Conservation (phyloP, 176 grass and related monocot species). For the Typha latifolia region DNA sequence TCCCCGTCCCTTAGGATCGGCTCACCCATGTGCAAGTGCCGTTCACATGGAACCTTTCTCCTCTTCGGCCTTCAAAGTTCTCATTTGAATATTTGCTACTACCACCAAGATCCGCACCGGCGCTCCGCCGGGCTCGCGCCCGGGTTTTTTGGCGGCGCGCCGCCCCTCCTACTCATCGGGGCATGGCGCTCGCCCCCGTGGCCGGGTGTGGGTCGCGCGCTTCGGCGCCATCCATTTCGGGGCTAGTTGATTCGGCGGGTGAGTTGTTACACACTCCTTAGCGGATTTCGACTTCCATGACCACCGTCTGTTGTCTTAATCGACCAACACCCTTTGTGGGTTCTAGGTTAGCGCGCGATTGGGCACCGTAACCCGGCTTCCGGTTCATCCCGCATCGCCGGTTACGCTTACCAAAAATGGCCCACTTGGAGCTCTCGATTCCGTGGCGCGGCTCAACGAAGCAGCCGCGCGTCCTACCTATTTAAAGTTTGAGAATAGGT, state of each 20-base stretch:
- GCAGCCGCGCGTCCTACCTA: no score
- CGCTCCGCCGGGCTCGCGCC: no score
- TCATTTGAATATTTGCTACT: conserved; percentile 76
- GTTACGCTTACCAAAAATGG: conserved; percentile 52
- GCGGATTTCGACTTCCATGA: no score
- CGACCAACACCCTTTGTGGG: conserved; percentile 37
- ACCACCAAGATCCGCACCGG: conserved; percentile 61
- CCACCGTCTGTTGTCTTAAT: conserved; percentile 36
- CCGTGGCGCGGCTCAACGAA: background rate
- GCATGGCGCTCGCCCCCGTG: no score
- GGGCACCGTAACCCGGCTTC: no score
- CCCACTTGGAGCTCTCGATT: conserved; percentile 35
- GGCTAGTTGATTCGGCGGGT: no score
- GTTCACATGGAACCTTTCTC: conserved; percentile 87
- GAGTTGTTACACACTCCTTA: no score
- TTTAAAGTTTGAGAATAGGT: no score
- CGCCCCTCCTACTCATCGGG: no score
- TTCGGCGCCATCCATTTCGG: no score
- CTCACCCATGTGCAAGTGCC: conserved; percentile 60
- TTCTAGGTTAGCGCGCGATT: conserved; percentile 31
- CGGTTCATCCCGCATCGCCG: conserved; percentile 23
- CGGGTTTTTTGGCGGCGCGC: no score
- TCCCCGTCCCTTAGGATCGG: conserved; percentile 47
- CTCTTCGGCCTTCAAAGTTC: conserved; percentile 82
- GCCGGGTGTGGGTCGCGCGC: no score